phyloP scores from a whole-genome alignment of 2,329 filamentous ascomycete species.

The Neofusicoccum laricinum region DNA sequence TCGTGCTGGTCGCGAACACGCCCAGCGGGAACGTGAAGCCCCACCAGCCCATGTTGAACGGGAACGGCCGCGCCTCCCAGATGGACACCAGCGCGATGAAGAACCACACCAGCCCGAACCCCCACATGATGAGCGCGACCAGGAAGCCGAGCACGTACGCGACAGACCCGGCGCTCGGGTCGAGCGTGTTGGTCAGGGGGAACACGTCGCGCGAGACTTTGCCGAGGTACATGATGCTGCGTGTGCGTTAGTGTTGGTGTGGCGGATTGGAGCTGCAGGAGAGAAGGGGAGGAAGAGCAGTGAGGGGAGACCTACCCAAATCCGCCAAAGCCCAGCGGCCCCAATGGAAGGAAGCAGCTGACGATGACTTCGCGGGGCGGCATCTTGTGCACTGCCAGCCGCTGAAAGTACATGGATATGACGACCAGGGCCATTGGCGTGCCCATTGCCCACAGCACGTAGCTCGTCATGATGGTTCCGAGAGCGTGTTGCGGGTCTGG shows the following conservation, averaged over 20 bases:
- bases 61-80: slow-evolving; percentile 36
- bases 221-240: slow-evolving; percentile 39
- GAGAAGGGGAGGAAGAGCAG: background rate
- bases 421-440: slow-evolving; percentile 57
- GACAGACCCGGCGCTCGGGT: slow-evolving; percentile 43
- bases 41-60: slow-evolving; percentile 61
- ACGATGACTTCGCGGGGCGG: slow-evolving; percentile 63
- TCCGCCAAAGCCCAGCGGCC: slow-evolving; percentile 61
- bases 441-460: slow-evolving; percentile 65
- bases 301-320: slow-evolving; percentile 37
- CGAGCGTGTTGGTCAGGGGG: slow-evolving; percentile 30
- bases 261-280: background rate
- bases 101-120: slow-evolving; percentile 51
- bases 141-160: slow-evolving; percentile 56
- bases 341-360: slow-evolving; percentile 62
- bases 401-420: slow-evolving; percentile 64
- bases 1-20: slow-evolving; percentile 47
- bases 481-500: slow-evolving; percentile 52
- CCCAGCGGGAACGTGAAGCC: slow-evolving; percentile 55
- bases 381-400: slow-evolving; percentile 60
- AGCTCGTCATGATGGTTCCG: slow-evolving; percentile 60
- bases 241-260: background rate
- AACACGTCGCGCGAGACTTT: slow-evolving; percentile 40
- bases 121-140: slow-evolving; percentile 51
- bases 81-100: slow-evolving; percentile 47